Evolutionary conservation across 768 basidiomycete species (phyloP).

Genomic region (Boletus patriciae): DNA sequence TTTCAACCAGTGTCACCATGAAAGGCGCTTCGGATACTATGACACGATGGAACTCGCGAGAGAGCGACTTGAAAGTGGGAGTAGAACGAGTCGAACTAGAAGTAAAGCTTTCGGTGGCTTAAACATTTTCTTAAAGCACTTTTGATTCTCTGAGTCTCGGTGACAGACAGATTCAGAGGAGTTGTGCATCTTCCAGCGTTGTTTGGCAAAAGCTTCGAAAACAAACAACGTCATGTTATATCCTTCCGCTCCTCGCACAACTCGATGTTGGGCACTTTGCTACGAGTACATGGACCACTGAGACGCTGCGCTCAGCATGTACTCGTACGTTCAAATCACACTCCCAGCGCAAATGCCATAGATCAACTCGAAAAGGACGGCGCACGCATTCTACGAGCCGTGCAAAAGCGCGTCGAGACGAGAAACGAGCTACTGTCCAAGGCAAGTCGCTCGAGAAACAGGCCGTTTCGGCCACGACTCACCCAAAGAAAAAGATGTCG

Average conservation of each 20-base stretch:
- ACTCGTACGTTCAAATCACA: conserved; percentile 8
- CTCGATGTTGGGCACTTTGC: conserved; percentile 13
- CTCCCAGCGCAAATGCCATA: conserved; percentile 15
- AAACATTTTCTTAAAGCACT: too few relatives aligned
- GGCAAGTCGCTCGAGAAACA: conserved; percentile 29
- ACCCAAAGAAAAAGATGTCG: conserved; percentile 48
- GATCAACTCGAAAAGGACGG: conserved; percentile 43
- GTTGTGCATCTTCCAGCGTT: background rate
- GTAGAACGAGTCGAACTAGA: too few relatives aligned
- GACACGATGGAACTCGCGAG: too few relatives aligned
- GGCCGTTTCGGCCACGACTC: background rate
- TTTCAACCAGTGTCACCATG: too few relatives aligned
- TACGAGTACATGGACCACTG: conserved; percentile 16
- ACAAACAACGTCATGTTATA: conserved; percentile 4
- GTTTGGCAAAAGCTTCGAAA: conserved; percentile 21
- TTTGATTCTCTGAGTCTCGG: too few relatives aligned
- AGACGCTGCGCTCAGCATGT: conserved; percentile 12
- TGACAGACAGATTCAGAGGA: too few relatives aligned
- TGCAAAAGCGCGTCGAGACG: conserved; percentile 54
- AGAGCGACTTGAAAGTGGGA: too few relatives aligned
- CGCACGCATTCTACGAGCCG: conserved; percentile 52
- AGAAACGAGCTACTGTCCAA: conserved; percentile 46
- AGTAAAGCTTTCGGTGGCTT: too few relatives aligned
- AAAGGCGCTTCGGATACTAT: too few relatives aligned
- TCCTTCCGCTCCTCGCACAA: background rate